Base-by-base conservation (phyloP, 1,284 basidiomycete genomes). In the Ceratorhiza oryzae-sativae region DNA sequence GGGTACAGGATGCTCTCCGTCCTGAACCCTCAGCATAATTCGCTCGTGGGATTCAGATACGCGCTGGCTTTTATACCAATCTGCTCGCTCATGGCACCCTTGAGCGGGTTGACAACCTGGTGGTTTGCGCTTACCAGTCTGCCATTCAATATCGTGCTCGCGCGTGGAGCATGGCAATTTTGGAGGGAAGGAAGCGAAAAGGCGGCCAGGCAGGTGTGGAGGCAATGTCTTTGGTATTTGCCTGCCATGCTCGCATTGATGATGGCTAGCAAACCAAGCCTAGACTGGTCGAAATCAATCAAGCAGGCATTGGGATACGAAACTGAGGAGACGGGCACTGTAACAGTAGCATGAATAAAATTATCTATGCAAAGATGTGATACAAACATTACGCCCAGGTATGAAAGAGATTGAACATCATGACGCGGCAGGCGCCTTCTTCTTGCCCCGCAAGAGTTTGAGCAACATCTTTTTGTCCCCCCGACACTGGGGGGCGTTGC, bases 1-100 rank as follows among this genome's bases (percentile, higher is more conserved):
- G 97, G 96, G 18, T 99, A 97, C 79, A 87, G 87, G 48, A 99
- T 99, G 97, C 88, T 98, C 42, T 88, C 90, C 27, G 92, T 95
- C 71, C 83, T 93, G 55, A 85, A 90, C 51, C 94, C 97, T 0
- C 78, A 82, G 12, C 88, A 93, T 76, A 99, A 98, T 79, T 87
- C 94, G 0, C 83, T 93, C 56, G 96, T 98, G 49, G 87, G 91
- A 23, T 82, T 98, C 23, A 87, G 97, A 10, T 94, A 99, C 80
- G 86, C 94, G 0, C 74, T 91, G 18, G 84, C 94, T 18, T 85
- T 97, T 56, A 79, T 94, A n/a, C 90, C 92, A 9, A 85, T 95
- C 72, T 94, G 90, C 76, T 90, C 90, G 15, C 77, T 94, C 56
- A 85, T 97, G 42, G 85, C 94, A 62, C 97, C 97, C 0, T 82